A percentile compares a stretch with the other conserved stretches of the same genome.
Evolutionary conservation across 192 early-diverging fungal species (phyloP).

Genomic region (Neocallimastix lanati): DNA sequence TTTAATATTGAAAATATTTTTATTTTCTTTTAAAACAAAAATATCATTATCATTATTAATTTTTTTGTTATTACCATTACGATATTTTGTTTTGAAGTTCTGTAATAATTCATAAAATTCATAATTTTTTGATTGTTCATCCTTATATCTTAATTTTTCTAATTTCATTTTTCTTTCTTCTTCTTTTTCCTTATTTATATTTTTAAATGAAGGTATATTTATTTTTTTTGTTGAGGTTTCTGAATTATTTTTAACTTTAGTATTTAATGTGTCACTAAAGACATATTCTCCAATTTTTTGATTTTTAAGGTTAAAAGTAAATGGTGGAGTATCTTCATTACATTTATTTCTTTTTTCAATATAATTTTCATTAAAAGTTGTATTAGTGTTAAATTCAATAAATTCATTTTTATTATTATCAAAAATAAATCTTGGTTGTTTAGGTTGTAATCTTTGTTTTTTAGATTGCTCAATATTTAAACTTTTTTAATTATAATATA

Average conservation of each 20-base stretch:
- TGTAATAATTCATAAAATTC: neutral
- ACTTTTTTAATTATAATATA: neutral
- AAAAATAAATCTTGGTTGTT: neutral
- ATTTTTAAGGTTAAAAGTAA: neutral
- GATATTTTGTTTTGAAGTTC: neutral
- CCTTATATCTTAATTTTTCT: no score
- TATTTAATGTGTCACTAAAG: neutral
- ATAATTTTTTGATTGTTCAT: neutral
- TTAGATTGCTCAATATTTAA: neutral
- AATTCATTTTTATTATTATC: neutral
- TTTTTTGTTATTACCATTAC: neutral
- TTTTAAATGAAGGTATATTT: no score
- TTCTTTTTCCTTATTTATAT: no score
- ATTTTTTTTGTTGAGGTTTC: no score
- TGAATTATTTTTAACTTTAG: neutral
- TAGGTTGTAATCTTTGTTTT: neutral
- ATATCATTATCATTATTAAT: neutral
- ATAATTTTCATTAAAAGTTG: neutral
- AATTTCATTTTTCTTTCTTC: no score
- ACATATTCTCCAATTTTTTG: neutral
- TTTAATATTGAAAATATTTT: neutral
- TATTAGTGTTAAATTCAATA: no score
- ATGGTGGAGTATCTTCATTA: no score
- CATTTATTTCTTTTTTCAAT: neutral
- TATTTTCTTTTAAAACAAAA: neutral